Evolutionary conservation across 75 land plant species (phyloP).

Genomic region (Cryptomeria japonica): DNA sequence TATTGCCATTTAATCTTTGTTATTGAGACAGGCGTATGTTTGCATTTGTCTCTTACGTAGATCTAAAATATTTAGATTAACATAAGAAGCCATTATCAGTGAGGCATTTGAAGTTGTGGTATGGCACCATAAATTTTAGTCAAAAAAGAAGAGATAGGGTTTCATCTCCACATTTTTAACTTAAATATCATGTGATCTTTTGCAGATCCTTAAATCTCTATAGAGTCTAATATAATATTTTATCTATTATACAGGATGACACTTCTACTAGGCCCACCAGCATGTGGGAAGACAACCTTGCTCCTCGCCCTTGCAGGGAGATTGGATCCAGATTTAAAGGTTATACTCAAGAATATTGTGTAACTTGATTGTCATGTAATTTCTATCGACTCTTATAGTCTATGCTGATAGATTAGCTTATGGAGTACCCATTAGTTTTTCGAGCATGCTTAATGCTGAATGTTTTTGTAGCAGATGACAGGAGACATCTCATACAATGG

Average conservation of each 20-base stretch:
- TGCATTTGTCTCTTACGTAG: neutral
- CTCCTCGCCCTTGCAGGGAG: constrained; percentile 23
- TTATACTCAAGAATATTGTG: neutral
- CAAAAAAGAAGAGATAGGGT: neutral
- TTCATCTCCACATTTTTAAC: neutral
- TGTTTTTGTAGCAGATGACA: constrained; percentile 21
- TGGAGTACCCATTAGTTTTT: neutral
- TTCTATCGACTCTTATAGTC: neutral
- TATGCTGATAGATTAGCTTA: neutral
- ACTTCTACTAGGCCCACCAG: constrained; percentile 26
- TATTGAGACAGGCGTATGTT: neutral
- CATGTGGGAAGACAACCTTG: constrained; percentile 24
- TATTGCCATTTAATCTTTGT: neutral
- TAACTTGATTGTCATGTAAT: neutral
- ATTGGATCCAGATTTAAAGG: constrained; percentile 20
- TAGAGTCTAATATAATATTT: neutral
- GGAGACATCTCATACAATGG: constrained; percentile 65
- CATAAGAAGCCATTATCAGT: neutral
- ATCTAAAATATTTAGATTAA: neutral
- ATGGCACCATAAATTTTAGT: neutral
- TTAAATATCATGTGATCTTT: neutral
- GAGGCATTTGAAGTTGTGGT: neutral
- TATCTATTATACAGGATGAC: constrained; percentile 18
- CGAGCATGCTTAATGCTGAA: neutral
- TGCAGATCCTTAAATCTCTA: neutral